A percentile compares a stretch with the other conserved stretches of the same genome.
Evolutionary conservation across 345 rosid genomes (phyloP).

Genomic region (Sisymbrium irio): DNA sequence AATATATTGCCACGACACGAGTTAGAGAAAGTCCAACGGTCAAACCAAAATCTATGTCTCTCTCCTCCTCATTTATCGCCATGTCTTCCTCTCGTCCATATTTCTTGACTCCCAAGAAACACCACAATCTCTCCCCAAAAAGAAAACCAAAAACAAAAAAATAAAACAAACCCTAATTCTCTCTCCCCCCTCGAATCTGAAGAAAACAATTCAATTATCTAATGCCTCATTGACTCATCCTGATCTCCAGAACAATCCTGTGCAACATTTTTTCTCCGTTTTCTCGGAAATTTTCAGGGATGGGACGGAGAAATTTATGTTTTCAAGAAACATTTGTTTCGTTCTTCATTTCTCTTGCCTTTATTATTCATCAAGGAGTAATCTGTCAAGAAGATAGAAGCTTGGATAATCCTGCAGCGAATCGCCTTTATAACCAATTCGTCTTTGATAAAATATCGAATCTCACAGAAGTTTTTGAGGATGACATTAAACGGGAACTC

Average conservation of each 20-base stretch:
- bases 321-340: constrained; percentile 10
- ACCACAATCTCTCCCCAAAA: constrained; percentile 10
- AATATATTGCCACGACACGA: background rate
- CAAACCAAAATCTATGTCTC: constrained; percentile 8
- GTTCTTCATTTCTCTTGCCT: background rate
- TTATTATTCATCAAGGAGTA: background rate
- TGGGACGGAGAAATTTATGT: constrained; percentile 20
- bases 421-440: constrained; percentile 43
- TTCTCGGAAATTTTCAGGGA: constrained; percentile 13
- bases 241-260: constrained; percentile 3
- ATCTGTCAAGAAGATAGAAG: constrained; percentile 10
- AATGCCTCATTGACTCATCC: constrained; percentile 24
- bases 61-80: constrained; percentile 44
- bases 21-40: constrained; percentile 19
- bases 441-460: constrained; percentile 49
- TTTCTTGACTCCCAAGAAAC: constrained; percentile 45
- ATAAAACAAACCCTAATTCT: constrained; percentile 29
- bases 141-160: background rate
- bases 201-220: background rate
- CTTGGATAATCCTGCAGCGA: constrained; percentile 36
- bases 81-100: constrained; percentile 57
- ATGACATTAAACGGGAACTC: constrained; percentile 53
- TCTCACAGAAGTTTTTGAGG: constrained; percentile 54
- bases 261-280: background rate
- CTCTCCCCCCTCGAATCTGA: constrained; percentile 1